Evolutionary conservation across 345 rosid species (phyloP), one percentile per base, ranked within the genome.

Genomic region (Litchi chinensis): DNA sequence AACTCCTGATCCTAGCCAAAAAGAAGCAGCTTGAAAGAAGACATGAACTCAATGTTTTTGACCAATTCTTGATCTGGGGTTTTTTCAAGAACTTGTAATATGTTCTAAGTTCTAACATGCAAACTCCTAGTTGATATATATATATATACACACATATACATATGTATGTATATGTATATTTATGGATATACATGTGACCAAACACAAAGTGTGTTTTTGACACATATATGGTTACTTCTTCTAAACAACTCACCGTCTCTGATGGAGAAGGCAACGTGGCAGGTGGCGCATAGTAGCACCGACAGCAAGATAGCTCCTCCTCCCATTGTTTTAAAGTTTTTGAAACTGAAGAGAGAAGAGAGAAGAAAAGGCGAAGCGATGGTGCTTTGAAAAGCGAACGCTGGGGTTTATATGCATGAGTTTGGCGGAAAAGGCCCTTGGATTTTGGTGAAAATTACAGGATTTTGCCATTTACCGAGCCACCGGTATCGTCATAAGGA

Each of bases 221-320:
- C 56, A 50, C 56, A 50, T 1, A 3, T 24, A 2, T 46, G 57
- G 70, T 16, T 54, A 8, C n/a, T 54, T 54, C 59, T 54, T 54
- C n/a, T 54, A 60, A 60, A 60, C 7, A 22, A 60, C 72, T 62
- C 77, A 89, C 92, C 96, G 78, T 89, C 90, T 62, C 81, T 73
- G 79, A 88, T 75, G 84, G 88, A 82, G 44, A 82, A 80, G 80
- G 88, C 77, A 78, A 78, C 59, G 84, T 73, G 76, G 79, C 70
- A 76, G 74, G 83, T 76, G 75, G 90, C 78, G 8, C 82, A 82
- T 46, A 92, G 87, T 1, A 92, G 86, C 87, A 76, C 87, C 78
- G 83, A 70, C 84, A 86, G 22, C 60, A 82, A 46, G 74, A 68
- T 15, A 83, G 74, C 79, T 63, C 77, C 79, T 57, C 79, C 84